A percentile compares a stretch with the other conserved stretches of the same genome.
phyloP scores from a whole-genome alignment of 1,284 basidiomycete species.

The Chiua sp. region DNA sequence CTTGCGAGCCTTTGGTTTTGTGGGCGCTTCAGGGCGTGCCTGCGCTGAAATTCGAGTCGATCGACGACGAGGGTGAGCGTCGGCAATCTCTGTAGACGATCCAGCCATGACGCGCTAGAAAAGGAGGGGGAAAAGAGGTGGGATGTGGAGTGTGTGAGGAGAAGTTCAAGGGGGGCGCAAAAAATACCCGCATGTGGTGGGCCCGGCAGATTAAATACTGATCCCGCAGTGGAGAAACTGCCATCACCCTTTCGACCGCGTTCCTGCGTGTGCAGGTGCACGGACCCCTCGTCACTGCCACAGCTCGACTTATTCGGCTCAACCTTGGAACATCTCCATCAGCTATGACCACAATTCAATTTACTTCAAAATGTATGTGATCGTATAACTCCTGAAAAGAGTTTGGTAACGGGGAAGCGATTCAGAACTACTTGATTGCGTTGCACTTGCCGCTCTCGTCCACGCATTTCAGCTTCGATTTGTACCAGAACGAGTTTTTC shows the following conservation, averaged over 20 bases:
- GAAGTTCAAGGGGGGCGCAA: slow-evolving; percentile 29
- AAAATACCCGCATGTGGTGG: slow-evolving; percentile 23
- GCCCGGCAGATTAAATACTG: slow-evolving; percentile 23
- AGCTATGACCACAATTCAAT: no score
- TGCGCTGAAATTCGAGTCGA: slow-evolving; percentile 53
- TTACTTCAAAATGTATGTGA: no score
- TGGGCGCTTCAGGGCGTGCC: slow-evolving; percentile 38
- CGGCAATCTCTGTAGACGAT: slow-evolving; percentile 16
- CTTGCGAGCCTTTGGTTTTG: slow-evolving; percentile 42
- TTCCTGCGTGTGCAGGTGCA: slow-evolving; percentile 13
- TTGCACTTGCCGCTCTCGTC: no score
- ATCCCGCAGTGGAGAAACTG: slow-evolving; percentile 11
- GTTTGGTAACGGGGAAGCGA: no score
- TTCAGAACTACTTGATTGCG: no score
- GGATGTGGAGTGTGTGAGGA: slow-evolving; percentile 7
- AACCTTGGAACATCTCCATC: no score
- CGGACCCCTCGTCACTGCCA: slow-evolving; percentile 21
- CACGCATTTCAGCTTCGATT: no score
- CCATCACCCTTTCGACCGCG: background rate
- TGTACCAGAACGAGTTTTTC: no score
- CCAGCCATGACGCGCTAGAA: slow-evolving; percentile 22
- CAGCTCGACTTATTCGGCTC: background rate
- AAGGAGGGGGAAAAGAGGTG: background rate
- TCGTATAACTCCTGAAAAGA: no score
- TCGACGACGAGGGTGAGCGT: slow-evolving; percentile 42